A percentile compares a stretch with the other conserved stretches of the same genome.
Conservation (phyloP, 225 moss, liverwort and hornwort species). For the Rhytidiadelphus loreus region DNA sequence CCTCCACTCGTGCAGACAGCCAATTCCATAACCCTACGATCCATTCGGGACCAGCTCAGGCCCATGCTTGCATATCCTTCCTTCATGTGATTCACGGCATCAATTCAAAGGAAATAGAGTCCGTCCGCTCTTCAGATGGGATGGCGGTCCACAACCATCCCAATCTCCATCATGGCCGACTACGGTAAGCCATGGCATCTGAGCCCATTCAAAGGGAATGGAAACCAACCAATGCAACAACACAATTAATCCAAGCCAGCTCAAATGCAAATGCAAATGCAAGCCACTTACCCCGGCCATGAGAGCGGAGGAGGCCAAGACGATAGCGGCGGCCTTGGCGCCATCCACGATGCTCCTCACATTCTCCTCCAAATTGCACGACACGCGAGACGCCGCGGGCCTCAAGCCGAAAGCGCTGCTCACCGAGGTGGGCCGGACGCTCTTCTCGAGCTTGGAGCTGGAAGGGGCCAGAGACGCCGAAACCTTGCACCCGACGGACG, state of each 20-base stretch:
- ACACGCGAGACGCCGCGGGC: conserved; percentile 35
- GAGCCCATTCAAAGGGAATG: not conserved
- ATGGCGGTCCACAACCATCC: not conserved
- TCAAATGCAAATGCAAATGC: not conserved
- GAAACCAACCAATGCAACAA: not conserved
- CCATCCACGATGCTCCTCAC: conserved; percentile 56
- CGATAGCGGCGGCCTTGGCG: conserved; percentile 68
- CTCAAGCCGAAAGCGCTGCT: conserved; percentile 45
- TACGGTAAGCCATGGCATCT: not conserved
- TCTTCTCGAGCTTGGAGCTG: conserved; percentile 17
- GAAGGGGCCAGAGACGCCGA: conserved; percentile 17
- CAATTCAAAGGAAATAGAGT: not conserved
- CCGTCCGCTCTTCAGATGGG: too few species aligned
- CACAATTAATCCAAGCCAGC: not conserved
- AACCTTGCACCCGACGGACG: conserved; percentile 63
- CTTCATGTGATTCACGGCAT: not conserved
- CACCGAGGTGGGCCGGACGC: conserved; percentile 13
- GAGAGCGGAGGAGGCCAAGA: conserved; percentile 64
- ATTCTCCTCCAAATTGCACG: conserved; percentile 63
- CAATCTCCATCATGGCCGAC: not conserved
- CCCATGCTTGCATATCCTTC: too few species aligned
- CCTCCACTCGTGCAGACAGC: not conserved
- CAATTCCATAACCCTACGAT: not conserved
- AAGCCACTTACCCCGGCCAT: conserved; percentile 40
- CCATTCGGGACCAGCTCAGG: not conserved